phyloP scores from a whole-genome alignment of 768 basidiomycete species.

The Naematelia encephala region DNA sequence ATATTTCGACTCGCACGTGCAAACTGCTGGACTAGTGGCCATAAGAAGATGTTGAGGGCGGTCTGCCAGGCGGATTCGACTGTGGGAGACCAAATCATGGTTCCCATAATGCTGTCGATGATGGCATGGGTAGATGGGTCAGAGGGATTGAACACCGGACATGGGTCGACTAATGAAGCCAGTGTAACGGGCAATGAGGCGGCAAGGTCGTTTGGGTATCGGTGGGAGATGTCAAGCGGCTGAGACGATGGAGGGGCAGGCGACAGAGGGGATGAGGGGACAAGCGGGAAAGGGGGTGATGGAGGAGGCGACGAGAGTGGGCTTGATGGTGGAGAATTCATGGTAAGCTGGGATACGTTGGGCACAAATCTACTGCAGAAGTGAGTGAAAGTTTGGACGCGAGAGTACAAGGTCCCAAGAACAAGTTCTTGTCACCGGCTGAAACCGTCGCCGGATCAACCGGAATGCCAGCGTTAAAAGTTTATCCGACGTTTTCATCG shows the following conservation, averaged over 20 bases:
- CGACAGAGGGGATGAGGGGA: not conserved
- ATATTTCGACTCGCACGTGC: too few relatives aligned
- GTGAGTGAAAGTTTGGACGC: too few relatives aligned
- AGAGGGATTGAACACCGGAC: not conserved
- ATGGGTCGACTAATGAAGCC: not conserved
- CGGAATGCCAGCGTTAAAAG: too few relatives aligned
- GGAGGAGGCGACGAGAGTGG: not conserved
- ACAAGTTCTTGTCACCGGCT: too few relatives aligned
- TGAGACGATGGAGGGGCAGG: not conserved
- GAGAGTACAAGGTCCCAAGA: too few relatives aligned
- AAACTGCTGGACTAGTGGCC: too few relatives aligned
- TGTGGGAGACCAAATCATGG: not conserved
- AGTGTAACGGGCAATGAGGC: not conserved
- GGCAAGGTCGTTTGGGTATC: not conserved
- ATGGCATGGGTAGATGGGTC: not conserved
- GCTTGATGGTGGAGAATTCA: not conserved
- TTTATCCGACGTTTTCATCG: conserved; percentile 6
- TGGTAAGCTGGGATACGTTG: too few relatives aligned
- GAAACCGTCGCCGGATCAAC: too few relatives aligned
- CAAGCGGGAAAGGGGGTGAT: not conserved
- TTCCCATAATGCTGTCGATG: not conserved
- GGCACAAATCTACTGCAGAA: too few relatives aligned
- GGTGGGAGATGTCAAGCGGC: not conserved
- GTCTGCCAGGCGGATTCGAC: not conserved
- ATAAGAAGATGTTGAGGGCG: not conserved